phyloP scores from a whole-genome alignment of 2,329 filamentous ascomycete species.

The Aspergillus brunneoviolaceus region DNA sequence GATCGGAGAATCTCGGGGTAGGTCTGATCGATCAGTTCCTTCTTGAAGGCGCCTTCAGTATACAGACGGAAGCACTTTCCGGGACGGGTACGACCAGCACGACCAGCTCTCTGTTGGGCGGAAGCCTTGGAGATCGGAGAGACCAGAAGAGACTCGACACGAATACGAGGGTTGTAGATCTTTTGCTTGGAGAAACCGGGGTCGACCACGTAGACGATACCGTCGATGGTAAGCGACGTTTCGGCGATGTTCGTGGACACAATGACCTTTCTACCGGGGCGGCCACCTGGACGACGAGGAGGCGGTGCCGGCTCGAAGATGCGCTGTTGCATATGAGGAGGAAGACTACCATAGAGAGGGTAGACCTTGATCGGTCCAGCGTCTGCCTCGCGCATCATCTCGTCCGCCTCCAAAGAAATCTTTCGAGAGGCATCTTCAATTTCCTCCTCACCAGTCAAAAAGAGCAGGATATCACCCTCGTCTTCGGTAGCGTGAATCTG shows the following conservation, averaged over 20 bases:
- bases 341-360: constrained; percentile 89
- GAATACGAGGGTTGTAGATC: constrained; percentile 95
- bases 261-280: constrained; percentile 89
- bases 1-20: constrained; percentile 94
- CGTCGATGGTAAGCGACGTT: constrained; percentile 95
- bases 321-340: constrained; percentile 86
- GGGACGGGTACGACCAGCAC: constrained; percentile 96
- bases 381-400: constrained; percentile 87
- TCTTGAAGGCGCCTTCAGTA: constrained; percentile 93
- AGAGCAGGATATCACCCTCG: constrained; percentile 89
- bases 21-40: constrained; percentile 95
- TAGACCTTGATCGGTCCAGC: constrained; percentile 88
- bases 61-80: constrained; percentile 98
- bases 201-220: constrained; percentile 99
- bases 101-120: constrained; percentile 94
- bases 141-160: constrained; percentile 95
- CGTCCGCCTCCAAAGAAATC: constrained; percentile 85
- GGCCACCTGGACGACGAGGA: constrained; percentile 70
- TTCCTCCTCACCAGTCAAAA: constrained; percentile 96
- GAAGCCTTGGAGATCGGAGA: constrained; percentile 98
- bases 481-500: constrained; percentile 93
- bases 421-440: constrained; percentile 96
- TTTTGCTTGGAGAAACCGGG: constrained; percentile 99
- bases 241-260: constrained; percentile 97
- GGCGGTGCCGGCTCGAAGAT: constrained; percentile 90